Evolutionary conservation across 2,329 filamentous ascomycete genomes (phyloP), one percentile per base, ranked within the genome.

Genomic region (Epichloe sp.): DNA sequence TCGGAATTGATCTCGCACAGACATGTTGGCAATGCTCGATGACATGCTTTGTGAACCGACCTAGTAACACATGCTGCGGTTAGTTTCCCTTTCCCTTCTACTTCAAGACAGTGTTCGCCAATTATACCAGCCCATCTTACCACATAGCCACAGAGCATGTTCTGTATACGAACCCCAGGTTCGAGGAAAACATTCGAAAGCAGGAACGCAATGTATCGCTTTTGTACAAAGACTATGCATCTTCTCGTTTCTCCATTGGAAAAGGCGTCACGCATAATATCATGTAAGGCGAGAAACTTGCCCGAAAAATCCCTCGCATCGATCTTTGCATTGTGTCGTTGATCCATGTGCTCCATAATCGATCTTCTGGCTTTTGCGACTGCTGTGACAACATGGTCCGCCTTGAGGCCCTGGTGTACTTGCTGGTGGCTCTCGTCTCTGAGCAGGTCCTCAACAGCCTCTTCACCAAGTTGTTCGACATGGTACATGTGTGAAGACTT

Each of bases 221-320:
- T 77, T 54, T 88, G 76, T 0, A 95, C 88, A 64, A 98, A 97
- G 0, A 97, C 79, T 51, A 98, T 95, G 60, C 88, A 95, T 2
- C 65, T 58, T n/a, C 55, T 59, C 2, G 59, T 57, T 5, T 50
- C 37, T 17, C 83, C 82, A 31, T 76, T 72, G 6, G 80, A 73
- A 59, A 89, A 96, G 47, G 83, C 76, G 7, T 78, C 65, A 3
- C 66, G 62, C 1, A 97, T 71, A 51, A 82, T 79, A 2, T 71
- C 62, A 21, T 80, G 63, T 0, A 97, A 75, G 5, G 74, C 59
- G 4, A 76, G 65, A 0, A 91, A 82, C 64, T 97, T 98, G 15
- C 80, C 72, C 26, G 89, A 95, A 12, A 95, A 60, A 3, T 73
- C 61, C 2, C 59, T 54, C 0, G 54, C 53, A 2, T 60, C 56